Evolutionary conservation across 2,329 filamentous ascomycete species (phyloP).

Genomic region (Exophiala sideris): DNA sequence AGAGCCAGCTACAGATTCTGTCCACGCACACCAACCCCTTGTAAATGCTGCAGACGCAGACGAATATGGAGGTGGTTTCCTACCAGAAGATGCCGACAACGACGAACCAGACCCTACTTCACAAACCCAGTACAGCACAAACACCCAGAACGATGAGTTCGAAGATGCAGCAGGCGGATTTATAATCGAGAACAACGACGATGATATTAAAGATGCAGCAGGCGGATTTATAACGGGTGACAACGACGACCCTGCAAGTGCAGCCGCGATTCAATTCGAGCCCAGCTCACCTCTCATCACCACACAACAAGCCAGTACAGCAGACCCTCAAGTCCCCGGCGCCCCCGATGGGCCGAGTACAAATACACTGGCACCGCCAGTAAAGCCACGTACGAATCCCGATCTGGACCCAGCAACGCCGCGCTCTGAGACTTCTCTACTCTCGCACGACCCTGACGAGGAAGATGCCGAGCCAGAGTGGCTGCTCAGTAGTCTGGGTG

Average conservation of each 20-base stretch:
- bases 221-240: too few relatives aligned
- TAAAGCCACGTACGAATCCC: background rate
- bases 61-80: constrained; percentile 26
- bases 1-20: background rate
- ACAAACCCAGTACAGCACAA: background rate
- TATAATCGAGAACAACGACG: too few relatives aligned
- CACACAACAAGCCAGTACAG: background rate
- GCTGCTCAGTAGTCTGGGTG: constrained; percentile 41
- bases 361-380: too few relatives aligned
- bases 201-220: background rate
- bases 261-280: background rate
- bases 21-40: too few relatives aligned
- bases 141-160: background rate
- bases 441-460: constrained; percentile 63
- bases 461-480: constrained; percentile 65
- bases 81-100: constrained; percentile 18
- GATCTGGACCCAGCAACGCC: background rate
- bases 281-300: background rate
- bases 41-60: constrained; percentile 2
- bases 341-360: too few relatives aligned
- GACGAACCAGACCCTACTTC: background rate
- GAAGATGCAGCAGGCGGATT: background rate
- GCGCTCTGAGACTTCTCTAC: constrained; percentile 16
- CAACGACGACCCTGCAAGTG: too few relatives aligned
- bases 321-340: background rate